phyloP scores from a whole-genome alignment of 2,329 filamentous ascomycete genomes.

The Phaeosphaeriaceae sp. region DNA sequence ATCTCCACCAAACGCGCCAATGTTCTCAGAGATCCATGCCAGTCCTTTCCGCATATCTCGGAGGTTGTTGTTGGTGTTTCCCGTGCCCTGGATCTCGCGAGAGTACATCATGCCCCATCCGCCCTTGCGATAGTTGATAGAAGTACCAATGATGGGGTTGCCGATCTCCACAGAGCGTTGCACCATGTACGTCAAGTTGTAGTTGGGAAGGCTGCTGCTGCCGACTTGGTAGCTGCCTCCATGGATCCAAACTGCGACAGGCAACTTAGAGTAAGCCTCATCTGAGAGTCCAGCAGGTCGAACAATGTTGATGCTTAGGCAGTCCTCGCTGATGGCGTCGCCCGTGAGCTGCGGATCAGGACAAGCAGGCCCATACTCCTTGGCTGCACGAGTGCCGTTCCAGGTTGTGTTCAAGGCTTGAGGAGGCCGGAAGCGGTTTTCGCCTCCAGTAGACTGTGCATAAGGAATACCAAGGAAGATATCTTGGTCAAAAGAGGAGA shows the following conservation, averaged over 20 bases:
- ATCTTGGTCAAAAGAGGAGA: conserved; percentile 52
- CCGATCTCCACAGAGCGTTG: conserved; percentile 50
- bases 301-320: conserved; percentile 68
- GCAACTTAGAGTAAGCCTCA: conserved; percentile 53
- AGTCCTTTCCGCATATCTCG: conserved; percentile 56
- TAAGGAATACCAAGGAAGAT: conserved; percentile 62
- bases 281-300: conserved; percentile 57
- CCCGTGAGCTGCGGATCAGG: conserved; percentile 40
- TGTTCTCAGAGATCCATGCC: conserved; percentile 55
- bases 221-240: conserved; percentile 56
- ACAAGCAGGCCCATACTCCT: conserved; percentile 51
- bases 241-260: conserved; percentile 68
- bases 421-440: conserved; percentile 62
- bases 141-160: conserved; percentile 44
- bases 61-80: conserved; percentile 46
- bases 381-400: conserved; percentile 49
- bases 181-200: conserved; percentile 69
- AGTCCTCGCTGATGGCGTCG: conserved; percentile 60
- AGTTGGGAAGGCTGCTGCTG: conserved; percentile 55
- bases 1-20: conserved; percentile 52
- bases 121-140: conserved; percentile 61
- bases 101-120: conserved; percentile 73
- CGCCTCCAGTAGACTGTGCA: conserved; percentile 61
- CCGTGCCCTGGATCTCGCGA: conserved; percentile 54
- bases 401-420: conserved; percentile 57